Base-by-base conservation (phyloP, 805 yeast species). In the Sugiyamaella qingdaonensis region DNA sequence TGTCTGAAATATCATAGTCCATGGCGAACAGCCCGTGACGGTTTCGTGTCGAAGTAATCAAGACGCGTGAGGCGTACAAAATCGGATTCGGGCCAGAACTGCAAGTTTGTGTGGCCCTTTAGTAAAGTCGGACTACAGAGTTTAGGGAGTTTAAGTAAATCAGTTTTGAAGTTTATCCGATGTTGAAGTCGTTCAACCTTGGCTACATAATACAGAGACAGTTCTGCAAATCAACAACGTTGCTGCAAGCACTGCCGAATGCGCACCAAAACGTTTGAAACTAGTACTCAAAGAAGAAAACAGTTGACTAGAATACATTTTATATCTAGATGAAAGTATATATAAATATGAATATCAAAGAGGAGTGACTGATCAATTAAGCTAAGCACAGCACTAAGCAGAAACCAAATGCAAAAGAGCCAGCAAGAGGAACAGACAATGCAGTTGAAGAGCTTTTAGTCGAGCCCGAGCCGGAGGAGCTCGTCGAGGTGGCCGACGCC, bases 1-100 rank as follows among this genome's bases (percentile, higher is more conserved):
- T 84, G 66, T 88, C 95, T 0, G 85, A 73, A 16, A 79, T 68
- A 2, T 59, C 55, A 16, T 7, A 39, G 21, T 48, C 49, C 50
- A 35, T 32, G n/a, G 10, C 46, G 34, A 27, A 16, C 14, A 29
- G 43, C 24, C 13, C 43, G 43, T 39, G 43, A 16, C 43, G 21
- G 4, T 39, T 39, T 39, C 43, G 43, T 16, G 43, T 11, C 14
- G 16, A 39, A 39, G 4, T 39, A 39, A 39, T 39, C 19, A 16
- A 39, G 39, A n/a, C 21, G 43, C 43, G 43, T 39, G 43, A 39
- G 43, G 43, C 43, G 43, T 10, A 16, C 16, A 11, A 9, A 14
- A 34, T 34, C 37, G 8, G 37, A 4, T 34, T 11, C 34, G 11
- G 34, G 11, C 11, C 34, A 32, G 34, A 32, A 32, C 29, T 24